Evolutionary conservation across 2,329 filamentous ascomycete genomes (phyloP).

Genomic region (Aspergillus hiratsukae): DNA sequence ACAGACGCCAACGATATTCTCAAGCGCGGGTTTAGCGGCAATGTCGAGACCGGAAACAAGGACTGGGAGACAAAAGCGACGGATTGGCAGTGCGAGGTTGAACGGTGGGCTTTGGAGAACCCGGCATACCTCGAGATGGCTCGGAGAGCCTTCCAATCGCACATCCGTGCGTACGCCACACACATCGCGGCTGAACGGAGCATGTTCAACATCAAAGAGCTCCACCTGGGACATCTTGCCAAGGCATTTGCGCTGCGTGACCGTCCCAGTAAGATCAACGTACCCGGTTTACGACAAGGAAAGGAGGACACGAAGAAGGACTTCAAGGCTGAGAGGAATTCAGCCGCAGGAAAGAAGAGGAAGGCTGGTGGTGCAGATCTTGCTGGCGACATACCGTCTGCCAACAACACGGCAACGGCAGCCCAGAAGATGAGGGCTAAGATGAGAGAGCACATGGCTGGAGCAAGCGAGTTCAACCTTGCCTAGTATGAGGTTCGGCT

Average conservation of each 20-base stretch:
- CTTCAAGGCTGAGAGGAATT: constrained; percentile 42
- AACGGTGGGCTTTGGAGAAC: constrained; percentile 62
- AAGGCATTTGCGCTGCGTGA: constrained; percentile 92
- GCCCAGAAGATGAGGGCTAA: constrained; percentile 51
- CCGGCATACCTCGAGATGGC: constrained; percentile 72
- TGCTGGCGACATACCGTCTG: constrained; percentile 22
- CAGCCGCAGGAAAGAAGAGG: constrained; percentile 32
- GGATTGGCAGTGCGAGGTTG: constrained; percentile 61
- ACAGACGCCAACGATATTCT: constrained; percentile 63
- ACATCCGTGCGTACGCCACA: constrained; percentile 91
- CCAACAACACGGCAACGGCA: constrained; percentile 42
- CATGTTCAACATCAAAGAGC: constrained; percentile 85
- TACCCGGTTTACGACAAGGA: constrained; percentile 47
- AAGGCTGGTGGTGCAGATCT: constrained; percentile 25
- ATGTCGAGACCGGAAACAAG: constrained; percentile 36
- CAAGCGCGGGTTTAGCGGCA: constrained; percentile 58
- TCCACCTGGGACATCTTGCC: constrained; percentile 88
- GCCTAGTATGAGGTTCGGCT: constrained; percentile 35
- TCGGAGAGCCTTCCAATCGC: constrained; percentile 80
- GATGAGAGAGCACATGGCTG: constrained; percentile 49
- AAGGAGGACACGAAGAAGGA: constrained; percentile 45
- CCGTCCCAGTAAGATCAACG: constrained; percentile 72
- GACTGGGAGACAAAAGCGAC: constrained; percentile 65
- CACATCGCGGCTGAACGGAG: constrained; percentile 79
- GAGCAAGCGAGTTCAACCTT: constrained; percentile 56